These are phyloP conservation scores for Elongisporangium prolatum DNA, from an alignment of 352 stramenopile species.

Conservation along the genomic window DNA sequence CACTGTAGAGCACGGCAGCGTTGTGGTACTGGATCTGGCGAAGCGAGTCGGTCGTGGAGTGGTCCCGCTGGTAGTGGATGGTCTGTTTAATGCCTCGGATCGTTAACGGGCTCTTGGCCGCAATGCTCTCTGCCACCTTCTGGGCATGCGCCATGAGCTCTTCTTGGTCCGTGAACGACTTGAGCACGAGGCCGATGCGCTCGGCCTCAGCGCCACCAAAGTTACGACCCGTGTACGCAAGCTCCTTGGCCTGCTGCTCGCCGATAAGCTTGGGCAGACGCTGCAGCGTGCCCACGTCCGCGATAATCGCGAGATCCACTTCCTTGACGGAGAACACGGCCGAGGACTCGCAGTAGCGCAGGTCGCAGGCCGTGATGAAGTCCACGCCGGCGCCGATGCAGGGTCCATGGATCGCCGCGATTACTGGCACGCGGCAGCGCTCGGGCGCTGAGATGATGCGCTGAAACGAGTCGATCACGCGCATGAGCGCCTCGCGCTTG, in stretches of 20 bases:
- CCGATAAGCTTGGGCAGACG: constrained; percentile 82
- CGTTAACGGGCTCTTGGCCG: constrained; percentile 81
- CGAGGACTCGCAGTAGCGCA: constrained; percentile 81
- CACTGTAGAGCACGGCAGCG: constrained; percentile 76
- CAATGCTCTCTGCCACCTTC: constrained; percentile 56
- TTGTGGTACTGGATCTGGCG: constrained; percentile 84
- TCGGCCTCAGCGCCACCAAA: constrained; percentile 77
- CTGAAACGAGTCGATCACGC: constrained; percentile 82
- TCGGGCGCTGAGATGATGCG: constrained; percentile 80
- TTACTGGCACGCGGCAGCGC: constrained; percentile 78
- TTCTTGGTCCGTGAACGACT: constrained; percentile 55
- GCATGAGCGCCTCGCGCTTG: constrained; percentile 78
- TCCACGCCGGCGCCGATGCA: constrained; percentile 86
- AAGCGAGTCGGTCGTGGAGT: constrained; percentile 73
- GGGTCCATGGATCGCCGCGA: constrained; percentile 71
- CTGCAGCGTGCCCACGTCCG: constrained; percentile 86
- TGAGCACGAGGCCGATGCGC: constrained; percentile 71
- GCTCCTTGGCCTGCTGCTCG: constrained; percentile 80
- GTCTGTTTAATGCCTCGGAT: constrained; percentile 86
- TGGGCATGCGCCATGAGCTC: constrained; percentile 51
- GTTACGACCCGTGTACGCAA: constrained; percentile 79
- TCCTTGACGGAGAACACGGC: constrained; percentile 86
- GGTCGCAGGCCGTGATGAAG: constrained; percentile 84
- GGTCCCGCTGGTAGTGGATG: constrained; percentile 84
- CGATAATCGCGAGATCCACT: constrained; percentile 86